These are phyloP conservation scores for Globisporangium cederbergense DNA, from an alignment of 352 stramenopile genomes.

Conservation along the genomic window DNA sequence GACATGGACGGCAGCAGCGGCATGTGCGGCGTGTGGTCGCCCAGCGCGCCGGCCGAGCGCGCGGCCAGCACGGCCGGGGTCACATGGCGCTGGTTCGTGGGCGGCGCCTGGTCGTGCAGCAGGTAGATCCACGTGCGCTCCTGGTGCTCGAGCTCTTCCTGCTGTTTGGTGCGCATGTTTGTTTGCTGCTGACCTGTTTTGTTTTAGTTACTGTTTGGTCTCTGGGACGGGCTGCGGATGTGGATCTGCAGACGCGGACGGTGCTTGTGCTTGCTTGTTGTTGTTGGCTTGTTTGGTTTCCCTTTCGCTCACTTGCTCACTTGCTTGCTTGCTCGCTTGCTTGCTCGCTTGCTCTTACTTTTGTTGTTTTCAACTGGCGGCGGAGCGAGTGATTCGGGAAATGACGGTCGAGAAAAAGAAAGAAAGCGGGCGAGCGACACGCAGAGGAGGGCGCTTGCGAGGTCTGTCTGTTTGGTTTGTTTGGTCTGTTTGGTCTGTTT, in stretches of 20 bases:
- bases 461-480: background rate
- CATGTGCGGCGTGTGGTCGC: constrained; percentile 7
- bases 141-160: constrained; percentile 18
- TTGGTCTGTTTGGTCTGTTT: background rate
- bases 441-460: background rate
- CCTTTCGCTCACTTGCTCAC: background rate
- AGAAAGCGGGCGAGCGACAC: constrained; percentile 8
- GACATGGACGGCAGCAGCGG: constrained; percentile 16
- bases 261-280: background rate
- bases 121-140: constrained; percentile 23
- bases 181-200: constrained; percentile 11
- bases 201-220: background rate
- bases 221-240: background rate
- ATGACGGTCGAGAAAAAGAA: constrained; percentile 10
- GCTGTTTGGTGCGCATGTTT: constrained; percentile 18
- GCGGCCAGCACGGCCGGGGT: constrained; percentile 17
- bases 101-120: constrained; percentile 18
- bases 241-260: constrained; percentile 6
- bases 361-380: background rate
- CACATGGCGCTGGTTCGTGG: constrained; percentile 12
- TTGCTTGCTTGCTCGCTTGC: background rate
- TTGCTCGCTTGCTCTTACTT: background rate
- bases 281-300: background rate
- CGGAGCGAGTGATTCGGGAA: constrained; percentile 14
- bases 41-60: constrained; percentile 12